phyloP scores from a whole-genome alignment of 2,329 filamentous ascomycete genomes.

The Paecilomyces variotii region DNA sequence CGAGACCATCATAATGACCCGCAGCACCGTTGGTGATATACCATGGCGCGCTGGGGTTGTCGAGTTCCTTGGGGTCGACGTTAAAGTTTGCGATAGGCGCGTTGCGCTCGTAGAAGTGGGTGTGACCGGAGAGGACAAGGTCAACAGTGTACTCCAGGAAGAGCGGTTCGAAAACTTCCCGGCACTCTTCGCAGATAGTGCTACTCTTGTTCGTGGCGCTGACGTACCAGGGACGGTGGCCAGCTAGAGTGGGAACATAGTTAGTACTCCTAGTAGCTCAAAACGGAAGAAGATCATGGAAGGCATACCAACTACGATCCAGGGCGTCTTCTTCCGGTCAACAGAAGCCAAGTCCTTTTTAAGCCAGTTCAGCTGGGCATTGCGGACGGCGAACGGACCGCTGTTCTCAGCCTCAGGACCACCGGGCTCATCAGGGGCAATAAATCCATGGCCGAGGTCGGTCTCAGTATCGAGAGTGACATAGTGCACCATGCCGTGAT shows the following conservation, averaged over 20 bases:
- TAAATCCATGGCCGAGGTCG: slow-evolving; percentile 5
- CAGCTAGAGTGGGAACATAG: slow-evolving; percentile 3
- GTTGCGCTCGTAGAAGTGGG: slow-evolving; percentile 48
- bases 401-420: slow-evolving; percentile 1
- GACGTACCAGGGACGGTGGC: slow-evolving; percentile 16
- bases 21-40: slow-evolving; percentile 22
- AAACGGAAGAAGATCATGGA: not conserved
- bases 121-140: slow-evolving; percentile 46
- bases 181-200: slow-evolving; percentile 34
- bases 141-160: slow-evolving; percentile 47
- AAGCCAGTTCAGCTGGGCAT: slow-evolving; percentile 5
- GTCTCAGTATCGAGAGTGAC: slow-evolving; percentile 9
- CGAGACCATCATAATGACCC: slow-evolving; percentile 24
- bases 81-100: slow-evolving; percentile 19
- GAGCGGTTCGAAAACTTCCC: slow-evolving; percentile 42
- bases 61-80: slow-evolving; percentile 9
- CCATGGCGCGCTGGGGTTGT: slow-evolving; percentile 17
- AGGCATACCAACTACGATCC: slow-evolving; percentile 13
- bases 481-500: slow-evolving; percentile 9
- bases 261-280: too few relatives aligned
- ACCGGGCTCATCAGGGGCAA: slow-evolving; percentile 7
- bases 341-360: slow-evolving; percentile 13
- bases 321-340: slow-evolving; percentile 19
- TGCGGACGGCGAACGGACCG: slow-evolving; percentile 5
- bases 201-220: slow-evolving; percentile 2